Evolutionary conservation across 1,284 basidiomycete species (phyloP).

Genomic region (Ganoderma sinense): DNA sequence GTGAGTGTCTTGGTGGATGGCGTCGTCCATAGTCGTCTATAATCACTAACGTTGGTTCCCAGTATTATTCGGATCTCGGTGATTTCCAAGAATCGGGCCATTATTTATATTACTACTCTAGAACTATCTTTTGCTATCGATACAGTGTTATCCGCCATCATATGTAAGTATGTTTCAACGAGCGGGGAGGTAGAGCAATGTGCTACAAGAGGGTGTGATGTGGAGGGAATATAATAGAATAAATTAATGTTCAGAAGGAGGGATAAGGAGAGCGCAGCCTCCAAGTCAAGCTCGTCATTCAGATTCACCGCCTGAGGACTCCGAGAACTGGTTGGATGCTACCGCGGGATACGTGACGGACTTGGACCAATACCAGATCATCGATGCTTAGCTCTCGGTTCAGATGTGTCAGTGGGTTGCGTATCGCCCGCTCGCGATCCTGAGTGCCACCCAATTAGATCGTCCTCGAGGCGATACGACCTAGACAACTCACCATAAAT

Average conservation of each 20-base stretch:
- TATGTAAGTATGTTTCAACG: background rate
- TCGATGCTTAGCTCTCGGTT: background rate
- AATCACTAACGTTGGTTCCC: background rate
- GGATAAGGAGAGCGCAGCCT: background rate
- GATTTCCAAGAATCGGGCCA: background rate
- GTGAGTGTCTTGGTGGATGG: background rate
- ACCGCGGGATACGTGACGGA: slow-evolving; percentile 2
- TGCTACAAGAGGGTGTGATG: background rate
- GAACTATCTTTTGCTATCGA: background rate
- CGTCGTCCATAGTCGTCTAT: background rate
- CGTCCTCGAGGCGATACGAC: background rate
- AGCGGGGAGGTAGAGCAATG: background rate
- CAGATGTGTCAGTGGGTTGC: background rate
- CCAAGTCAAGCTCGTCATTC: background rate
- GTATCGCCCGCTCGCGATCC: background rate
- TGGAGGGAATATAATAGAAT: background rate
- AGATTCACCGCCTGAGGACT: background rate
- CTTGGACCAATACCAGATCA: background rate
- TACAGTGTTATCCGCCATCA: background rate
- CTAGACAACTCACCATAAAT: background rate
- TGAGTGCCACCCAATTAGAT: background rate
- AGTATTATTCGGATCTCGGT: background rate
- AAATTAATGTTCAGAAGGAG: background rate
- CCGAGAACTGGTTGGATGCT: slow-evolving; percentile 4
- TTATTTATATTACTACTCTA: slow-evolving; percentile 2